Evolutionary conservation across 2,329 filamentous ascomycete species (phyloP).

Genomic region (Diplodia seriata): DNA sequence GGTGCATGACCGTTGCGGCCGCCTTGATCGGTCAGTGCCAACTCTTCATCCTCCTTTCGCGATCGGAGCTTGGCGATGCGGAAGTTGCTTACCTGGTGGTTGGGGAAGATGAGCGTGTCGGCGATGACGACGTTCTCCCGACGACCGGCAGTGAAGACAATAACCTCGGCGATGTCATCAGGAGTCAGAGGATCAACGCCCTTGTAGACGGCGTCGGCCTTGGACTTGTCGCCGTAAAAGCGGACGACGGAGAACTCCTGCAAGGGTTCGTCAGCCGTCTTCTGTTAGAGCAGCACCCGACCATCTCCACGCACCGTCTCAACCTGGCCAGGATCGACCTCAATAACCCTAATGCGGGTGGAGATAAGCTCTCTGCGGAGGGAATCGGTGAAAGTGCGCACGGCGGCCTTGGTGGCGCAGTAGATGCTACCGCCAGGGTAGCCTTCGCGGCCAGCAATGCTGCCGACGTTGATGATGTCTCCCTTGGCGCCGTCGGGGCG

Average conservation of each 20-base stretch:
- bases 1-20: constrained; percentile 56
- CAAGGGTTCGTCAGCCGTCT: not conserved
- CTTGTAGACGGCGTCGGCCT: constrained; percentile 90
- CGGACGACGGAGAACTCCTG: constrained; percentile 84
- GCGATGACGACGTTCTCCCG: constrained; percentile 91
- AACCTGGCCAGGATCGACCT: constrained; percentile 90
- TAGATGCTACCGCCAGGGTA: constrained; percentile 90
- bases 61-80: constrained; percentile 16
- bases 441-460: constrained; percentile 86
- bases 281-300: not conserved
- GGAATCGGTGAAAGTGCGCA: constrained; percentile 82
- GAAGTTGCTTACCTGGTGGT: constrained; percentile 73
- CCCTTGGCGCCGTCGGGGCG: constrained; percentile 73
- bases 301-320: constrained; percentile 64
- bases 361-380: constrained; percentile 83
- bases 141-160: constrained; percentile 84
- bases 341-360: constrained; percentile 81
- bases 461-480: constrained; percentile 95
- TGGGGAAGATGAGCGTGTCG: constrained; percentile 85
- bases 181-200: constrained; percentile 79
- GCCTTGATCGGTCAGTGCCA: constrained; percentile 40
- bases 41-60: constrained; percentile 8
- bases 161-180: constrained; percentile 87
- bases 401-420: constrained; percentile 90
- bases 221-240: constrained; percentile 85